Base-by-base conservation (phyloP, 2,329 filamentous ascomycete species). In the Phaeosphaeriaceae sp. region DNA sequence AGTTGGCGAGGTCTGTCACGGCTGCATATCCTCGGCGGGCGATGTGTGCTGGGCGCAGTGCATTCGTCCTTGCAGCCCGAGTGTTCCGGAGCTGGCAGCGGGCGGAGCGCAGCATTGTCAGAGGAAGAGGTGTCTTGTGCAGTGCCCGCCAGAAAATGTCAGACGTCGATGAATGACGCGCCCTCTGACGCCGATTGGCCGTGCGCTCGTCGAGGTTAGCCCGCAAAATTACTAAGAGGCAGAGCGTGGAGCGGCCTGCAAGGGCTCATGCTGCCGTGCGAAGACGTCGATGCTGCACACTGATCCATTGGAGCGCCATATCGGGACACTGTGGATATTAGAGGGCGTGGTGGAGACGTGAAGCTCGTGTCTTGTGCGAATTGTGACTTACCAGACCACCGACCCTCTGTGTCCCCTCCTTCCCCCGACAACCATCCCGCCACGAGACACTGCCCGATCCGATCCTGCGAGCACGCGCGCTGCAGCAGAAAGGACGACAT, bases 1-100 rank as follows among this genome's bases (percentile, higher is more conserved):
- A 90, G 69, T 86, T 87, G 53, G 89, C 85, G 63, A 95, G 83
- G 73, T 92, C 90, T 19, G 91, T 92, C 48, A 94, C 87, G 50
- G 91, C 90, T 68, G 87, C 83, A 75, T 84, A 84, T 51, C 68
- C 69, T 55, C 74, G 72, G 7, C 68, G 67, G 19, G 54, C 15
- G 46, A 40, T 3, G 48, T 31, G 54, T 17, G 61, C 33, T n/a
- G 70, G 49, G 7, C 60, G 62, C 24, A 57, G 58, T 49, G 45
- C 57, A 50, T 41, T 51, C 46, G 52, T 57, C 51, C 53, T 46
- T 31, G 60, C 27, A 48, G 57, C 54, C 24, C 68, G 66, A 15
- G 60, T 49, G 41, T 53, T 61, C 52, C 60, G 66, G 31, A 74
- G 65, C 67, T 69, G 75, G 65, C 72, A 63, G 15, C 65, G 67